Conservation (phyloP, 441 rosid genomes). For the Cnidoscolus chayamansa region DNA sequence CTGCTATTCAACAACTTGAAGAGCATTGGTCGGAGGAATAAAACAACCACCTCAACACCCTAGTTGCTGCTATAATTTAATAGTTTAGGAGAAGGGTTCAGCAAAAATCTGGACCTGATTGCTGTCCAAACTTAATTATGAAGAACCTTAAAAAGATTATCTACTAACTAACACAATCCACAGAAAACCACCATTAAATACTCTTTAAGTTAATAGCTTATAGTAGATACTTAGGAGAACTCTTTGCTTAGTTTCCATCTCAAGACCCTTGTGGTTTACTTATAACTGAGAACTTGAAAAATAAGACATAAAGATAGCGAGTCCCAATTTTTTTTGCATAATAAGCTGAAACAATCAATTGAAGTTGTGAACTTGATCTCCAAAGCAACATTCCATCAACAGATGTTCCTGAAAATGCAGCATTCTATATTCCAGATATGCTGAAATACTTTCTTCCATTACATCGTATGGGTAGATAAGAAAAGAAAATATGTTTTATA, state of each 20-base stretch:
- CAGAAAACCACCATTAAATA: neutral
- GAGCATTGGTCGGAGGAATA: neutral
- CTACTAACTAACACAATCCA: neutral
- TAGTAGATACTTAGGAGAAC: neutral
- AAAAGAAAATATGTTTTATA: neutral
- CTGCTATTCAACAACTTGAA: neutral
- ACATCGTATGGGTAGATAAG: neutral
- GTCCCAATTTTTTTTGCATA: neutral
- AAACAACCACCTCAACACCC: neutral
- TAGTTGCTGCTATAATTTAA: too few relatives aligned
- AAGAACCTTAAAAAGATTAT: neutral
- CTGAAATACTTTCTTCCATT: neutral
- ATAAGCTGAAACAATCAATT: neutral
- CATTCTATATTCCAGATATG: neutral
- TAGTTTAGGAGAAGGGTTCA: neutral
- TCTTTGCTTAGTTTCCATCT: neutral
- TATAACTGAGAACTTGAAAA: neutral
- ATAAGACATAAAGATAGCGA: neutral
- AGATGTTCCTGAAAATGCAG: neutral
- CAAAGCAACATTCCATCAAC: conserved; percentile 3
- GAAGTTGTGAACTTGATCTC: neutral
- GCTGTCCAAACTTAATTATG: neutral
- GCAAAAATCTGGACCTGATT: neutral
- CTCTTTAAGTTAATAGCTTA: neutral
- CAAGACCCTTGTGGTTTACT: neutral